Evolutionary conservation across 2,329 filamentous ascomycete genomes (phyloP).

Genomic region (Claviceps paspali): DNA sequence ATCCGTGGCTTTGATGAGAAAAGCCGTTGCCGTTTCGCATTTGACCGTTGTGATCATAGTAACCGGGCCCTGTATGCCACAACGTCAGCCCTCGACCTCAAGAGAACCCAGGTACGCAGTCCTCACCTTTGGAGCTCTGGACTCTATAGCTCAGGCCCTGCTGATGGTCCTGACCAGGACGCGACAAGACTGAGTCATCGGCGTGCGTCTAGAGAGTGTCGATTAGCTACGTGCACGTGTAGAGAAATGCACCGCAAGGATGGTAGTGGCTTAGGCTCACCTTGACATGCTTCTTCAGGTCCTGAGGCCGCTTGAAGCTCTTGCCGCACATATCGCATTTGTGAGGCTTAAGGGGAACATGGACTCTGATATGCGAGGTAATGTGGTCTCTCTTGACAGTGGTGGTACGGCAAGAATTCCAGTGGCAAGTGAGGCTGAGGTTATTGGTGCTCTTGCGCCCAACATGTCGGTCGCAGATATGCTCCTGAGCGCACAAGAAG

Average conservation of each 20-base stretch:
- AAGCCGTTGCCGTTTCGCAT: slow-evolving; percentile 43
- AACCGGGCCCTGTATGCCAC: slow-evolving; percentile 33
- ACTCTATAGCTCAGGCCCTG: slow-evolving; percentile 39
- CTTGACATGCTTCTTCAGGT: slow-evolving; percentile 99
- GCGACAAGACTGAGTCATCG: slow-evolving; percentile 68
- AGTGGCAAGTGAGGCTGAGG: slow-evolving; percentile 90
- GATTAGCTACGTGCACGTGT: slow-evolving; percentile 9
- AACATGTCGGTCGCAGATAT: slow-evolving; percentile 96
- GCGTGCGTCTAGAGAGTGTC: slow-evolving; percentile 54
- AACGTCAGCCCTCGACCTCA: slow-evolving; percentile 3
- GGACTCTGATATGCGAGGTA: slow-evolving; percentile 94
- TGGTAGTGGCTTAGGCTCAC: slow-evolving; percentile 23
- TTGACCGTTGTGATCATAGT: slow-evolving; percentile 50
- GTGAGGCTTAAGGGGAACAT: slow-evolving; percentile 97
- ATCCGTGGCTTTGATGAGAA: slow-evolving; percentile 39
- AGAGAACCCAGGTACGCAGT: no score
- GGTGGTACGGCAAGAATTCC: slow-evolving; percentile 89
- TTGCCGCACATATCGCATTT: slow-evolving; percentile 99
- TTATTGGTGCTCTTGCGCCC: slow-evolving; percentile 99
- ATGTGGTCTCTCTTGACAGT: slow-evolving; percentile 99
- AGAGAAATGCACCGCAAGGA: neutral
- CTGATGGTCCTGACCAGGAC: slow-evolving; percentile 35
- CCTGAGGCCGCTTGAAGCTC: slow-evolving; percentile 96
- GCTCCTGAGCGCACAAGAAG: slow-evolving; percentile 54
- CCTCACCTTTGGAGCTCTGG: slow-evolving; percentile 37